Base-by-base conservation (phyloP, 2,329 filamentous ascomycete species). In the Leptographium radiaticola region DNA sequence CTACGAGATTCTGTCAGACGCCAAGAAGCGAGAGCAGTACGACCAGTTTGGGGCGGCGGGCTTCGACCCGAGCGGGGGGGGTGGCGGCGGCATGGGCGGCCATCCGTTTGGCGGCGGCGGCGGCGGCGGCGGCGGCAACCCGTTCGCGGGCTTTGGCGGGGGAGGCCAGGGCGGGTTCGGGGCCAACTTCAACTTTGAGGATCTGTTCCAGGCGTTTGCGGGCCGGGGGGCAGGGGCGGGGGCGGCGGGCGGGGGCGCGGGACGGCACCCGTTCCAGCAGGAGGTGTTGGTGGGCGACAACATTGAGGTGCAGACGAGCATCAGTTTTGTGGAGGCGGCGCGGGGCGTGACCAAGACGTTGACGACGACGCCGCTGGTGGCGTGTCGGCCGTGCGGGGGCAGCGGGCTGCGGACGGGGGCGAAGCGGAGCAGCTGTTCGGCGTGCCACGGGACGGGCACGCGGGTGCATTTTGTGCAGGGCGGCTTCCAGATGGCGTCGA, bases 271-370 rank as follows among this genome's bases (percentile, higher is more conserved):
- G 12, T 93, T 93, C 65, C 80, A 75, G 60, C 73, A 89, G 62
- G 85, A 95, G 66, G 81, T 94, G 20, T 66, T 95, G 61, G 85
- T 95, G n/a, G 93, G 93, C 57, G 89, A 97, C 59, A 89, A 95
- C 66, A 95, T 98, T 63, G 91, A 97, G 67, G 86, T 96, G 30
- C 89, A 95, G 69, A 83, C 88, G 50, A 93, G 81, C 66, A 91
- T 98, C 61, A 89, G 86, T 0, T 98, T 98, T 68, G 87, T 93
- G 82, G 93, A 98, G 65, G 89, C 93, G 8, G 93, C 93, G 11
- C 95, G 94, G 69, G 93, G 93, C 39, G 84, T 86, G 9, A 83
- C 75, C 64, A 94, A 95, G 70, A 86, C 89, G n/a, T 87, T 98
- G 55, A 81, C 77, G 60, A 87, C 96, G 61, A 88, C 85, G 10